These are phyloP conservation scores for Blumeria hordei DNA, from an alignment of 2,329 filamentous ascomycete genomes.

Conservation along the genomic window DNA sequence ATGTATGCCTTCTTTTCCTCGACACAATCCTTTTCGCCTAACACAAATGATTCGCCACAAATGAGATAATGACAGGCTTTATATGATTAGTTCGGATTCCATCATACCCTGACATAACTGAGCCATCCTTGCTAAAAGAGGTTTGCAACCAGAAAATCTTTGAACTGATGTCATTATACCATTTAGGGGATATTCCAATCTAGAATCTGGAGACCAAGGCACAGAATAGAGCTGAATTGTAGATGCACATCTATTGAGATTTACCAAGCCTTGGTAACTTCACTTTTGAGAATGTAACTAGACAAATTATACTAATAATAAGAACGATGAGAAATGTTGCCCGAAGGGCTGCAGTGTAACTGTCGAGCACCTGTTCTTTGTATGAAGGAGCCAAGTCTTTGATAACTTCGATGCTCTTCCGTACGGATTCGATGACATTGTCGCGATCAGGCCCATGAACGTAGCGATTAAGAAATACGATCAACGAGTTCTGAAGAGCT, in stretches of 20 bases:
- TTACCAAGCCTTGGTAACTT: conserved; percentile 27
- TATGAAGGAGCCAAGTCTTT: conserved; percentile 20
- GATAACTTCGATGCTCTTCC: conserved; percentile 30
- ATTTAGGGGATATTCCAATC: too few species aligned
- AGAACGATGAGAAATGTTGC: conserved; percentile 21
- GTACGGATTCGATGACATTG: conserved; percentile 26
- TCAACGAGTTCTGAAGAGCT: conserved; percentile 47
- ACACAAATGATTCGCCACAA: too few species aligned
- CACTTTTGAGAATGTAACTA: conserved; percentile 25
- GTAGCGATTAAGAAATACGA: conserved; percentile 29
- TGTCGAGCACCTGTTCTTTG: conserved; percentile 27
- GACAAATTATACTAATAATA: conserved; percentile 23
- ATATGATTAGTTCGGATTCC: too few species aligned
- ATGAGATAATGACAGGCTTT: too few species aligned
- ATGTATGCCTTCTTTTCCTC: too few species aligned
- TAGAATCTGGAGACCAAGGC: too few species aligned
- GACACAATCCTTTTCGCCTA: too few species aligned
- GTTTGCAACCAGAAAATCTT: too few species aligned
- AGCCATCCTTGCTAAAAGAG: too few species aligned
- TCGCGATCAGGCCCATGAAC: conserved; percentile 35
- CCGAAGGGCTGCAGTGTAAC: conserved; percentile 27
- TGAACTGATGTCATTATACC: too few species aligned
- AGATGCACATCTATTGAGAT: conserved; percentile 1
- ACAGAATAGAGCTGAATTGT: too few species aligned
- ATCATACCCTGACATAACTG: too few species aligned